Base-by-base conservation (phyloP, 202 grass and related monocot genomes). In the Cymbopogon flexuosus region DNA sequence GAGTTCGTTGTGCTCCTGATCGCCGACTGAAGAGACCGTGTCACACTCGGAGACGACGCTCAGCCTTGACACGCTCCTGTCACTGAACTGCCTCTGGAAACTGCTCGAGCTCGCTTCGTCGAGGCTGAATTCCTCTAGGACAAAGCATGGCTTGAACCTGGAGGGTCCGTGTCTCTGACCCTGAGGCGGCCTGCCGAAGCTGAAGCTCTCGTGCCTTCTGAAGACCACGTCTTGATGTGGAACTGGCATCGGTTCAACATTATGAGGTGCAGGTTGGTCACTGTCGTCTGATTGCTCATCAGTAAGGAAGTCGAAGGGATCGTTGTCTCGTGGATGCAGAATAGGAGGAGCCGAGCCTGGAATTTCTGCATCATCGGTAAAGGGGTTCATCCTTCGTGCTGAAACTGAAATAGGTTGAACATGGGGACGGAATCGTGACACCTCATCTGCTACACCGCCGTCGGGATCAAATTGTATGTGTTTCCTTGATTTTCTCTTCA, bases 341-440 rank as follows among this genome's bases (percentile, higher is more conserved):
- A 89, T 60, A 5, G 94, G 89, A 62, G 95, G 95, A 87, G 95
- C 92, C 13, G 94, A 97, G 58, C 94, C 89, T 65, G 94, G 94
- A 45, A 92, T 3, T 4, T 59, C 57, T 12, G 51, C 36, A 41
- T 90, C 88, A 42, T 88, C 89, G n/a, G 84, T 81, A 54, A 92
- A 97, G 21, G 86, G 84, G 62, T 76, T 97, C 40, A 56, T 78
- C 81, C 79, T 87, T 16, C 68, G 35, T 21, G 70, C 71, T 33
- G 86, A 89, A 33, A 93, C 62, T 45, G 86, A 91, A 45, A 93
- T 47, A n/a, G 84, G 61, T 30, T 84, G 81, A 69, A 91, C 68
- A 40, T 90, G 87, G 31, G 87, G 68, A 18, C 65, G 84, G 34
- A 88, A 93, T 52, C 52, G 43, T 51, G 84, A 91, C 41, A 91